phyloP scores from a whole-genome alignment of 176 grass and related monocot species.

The sorghum (Sorghum bicolor) region DNA sequence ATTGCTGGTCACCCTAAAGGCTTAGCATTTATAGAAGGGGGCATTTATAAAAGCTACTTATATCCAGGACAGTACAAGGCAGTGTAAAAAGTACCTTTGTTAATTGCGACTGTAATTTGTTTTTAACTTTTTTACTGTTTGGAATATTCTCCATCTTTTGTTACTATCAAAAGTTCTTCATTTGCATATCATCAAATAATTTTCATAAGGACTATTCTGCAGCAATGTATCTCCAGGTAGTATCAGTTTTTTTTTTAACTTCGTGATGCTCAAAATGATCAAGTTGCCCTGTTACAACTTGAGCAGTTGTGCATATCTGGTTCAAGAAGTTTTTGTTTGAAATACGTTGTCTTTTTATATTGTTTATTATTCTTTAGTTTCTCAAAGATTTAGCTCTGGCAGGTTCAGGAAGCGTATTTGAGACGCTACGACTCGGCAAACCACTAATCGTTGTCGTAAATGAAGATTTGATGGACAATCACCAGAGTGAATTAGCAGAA shows the following conservation, averaged over 20 bases:
- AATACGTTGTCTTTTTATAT: background rate
- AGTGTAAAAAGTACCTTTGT: too few relatives aligned
- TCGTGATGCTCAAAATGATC: background rate
- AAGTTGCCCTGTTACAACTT: background rate
- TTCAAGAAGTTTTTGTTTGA: background rate
- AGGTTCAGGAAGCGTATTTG: constrained; percentile 94
- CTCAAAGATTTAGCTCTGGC: constrained; percentile 8
- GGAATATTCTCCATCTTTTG: background rate
- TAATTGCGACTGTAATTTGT: background rate
- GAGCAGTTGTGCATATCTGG: background rate
- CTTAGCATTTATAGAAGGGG: too few relatives aligned
- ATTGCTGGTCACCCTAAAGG: background rate
- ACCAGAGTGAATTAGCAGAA: constrained; percentile 76
- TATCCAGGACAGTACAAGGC: background rate
- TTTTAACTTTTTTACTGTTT: background rate
- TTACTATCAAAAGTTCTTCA: background rate
- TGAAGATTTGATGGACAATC: constrained; percentile 94
- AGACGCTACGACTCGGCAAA: constrained; percentile 59
- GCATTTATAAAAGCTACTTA: too few relatives aligned
- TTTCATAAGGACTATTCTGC: background rate
- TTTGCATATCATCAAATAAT: background rate
- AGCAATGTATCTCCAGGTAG: background rate
- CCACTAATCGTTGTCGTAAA: constrained; percentile 82
- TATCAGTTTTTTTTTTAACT: background rate
- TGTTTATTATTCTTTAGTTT: background rate